phyloP scores from a whole-genome alignment of 345 rosid genomes.

The Eucalyptus cladocalyx region DNA sequence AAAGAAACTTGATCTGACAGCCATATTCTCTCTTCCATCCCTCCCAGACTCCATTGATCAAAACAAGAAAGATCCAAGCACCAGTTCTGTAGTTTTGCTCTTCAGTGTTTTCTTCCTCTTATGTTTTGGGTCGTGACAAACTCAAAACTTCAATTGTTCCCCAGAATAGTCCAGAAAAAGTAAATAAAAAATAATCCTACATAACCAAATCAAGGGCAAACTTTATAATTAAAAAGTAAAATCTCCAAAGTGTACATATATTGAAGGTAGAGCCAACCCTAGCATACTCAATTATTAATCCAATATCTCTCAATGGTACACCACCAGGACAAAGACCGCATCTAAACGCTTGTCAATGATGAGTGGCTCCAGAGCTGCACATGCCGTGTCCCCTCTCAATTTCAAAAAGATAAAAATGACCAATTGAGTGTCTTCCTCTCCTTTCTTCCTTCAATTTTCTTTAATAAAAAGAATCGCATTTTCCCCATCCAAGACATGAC shows the following conservation, averaged over 20 bases:
- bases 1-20: not conserved
- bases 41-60: not conserved
- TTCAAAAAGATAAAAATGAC: not conserved
- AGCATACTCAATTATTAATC: not conserved
- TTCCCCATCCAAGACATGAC: not conserved
- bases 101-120: not conserved
- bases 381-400: not conserved
- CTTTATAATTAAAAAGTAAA: not conserved
- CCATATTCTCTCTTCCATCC: not conserved
- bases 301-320: not conserved
- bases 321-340: not conserved
- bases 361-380: conserved; percentile 4
- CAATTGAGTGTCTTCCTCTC: not conserved
- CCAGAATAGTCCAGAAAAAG: not conserved
- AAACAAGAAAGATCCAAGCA: not conserved
- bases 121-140: not conserved
- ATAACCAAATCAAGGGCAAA: not conserved
- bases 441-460: not conserved
- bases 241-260: not conserved
- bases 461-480: not conserved
- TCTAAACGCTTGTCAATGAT: not conserved
- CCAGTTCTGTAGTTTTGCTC: not conserved
- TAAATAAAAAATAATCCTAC: not conserved
- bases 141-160: not conserved
- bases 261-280: not conserved